phyloP scores from a whole-genome alignment of 495 filamentous ascomycete genomes.

The Podospora anserina region DNA sequence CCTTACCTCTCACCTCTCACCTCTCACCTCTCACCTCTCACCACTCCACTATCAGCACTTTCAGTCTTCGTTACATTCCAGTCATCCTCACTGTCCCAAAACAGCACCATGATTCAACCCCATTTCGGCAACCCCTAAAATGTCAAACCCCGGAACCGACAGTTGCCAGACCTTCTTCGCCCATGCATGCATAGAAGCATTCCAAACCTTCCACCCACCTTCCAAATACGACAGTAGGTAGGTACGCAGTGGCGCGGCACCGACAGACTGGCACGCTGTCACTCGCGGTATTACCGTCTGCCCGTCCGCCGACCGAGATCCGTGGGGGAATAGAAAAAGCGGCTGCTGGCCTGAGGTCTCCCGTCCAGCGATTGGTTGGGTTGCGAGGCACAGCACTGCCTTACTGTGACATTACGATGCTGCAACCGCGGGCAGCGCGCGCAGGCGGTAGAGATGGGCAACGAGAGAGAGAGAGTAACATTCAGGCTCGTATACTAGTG shows the following conservation, averaged over 20 bases:
- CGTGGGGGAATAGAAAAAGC: neutral
- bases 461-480: neutral
- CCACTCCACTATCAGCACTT: neutral
- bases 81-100: too few species aligned
- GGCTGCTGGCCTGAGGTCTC: neutral
- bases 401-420: neutral
- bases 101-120: too few species aligned
- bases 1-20: neutral
- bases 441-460: neutral
- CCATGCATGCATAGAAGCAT: neutral
- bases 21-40: neutral
- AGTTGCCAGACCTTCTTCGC: too few species aligned
- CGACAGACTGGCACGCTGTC: neutral
- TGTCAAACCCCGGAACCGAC: too few species aligned
- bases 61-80: neutral
- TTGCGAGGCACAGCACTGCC: neutral
- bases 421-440: neutral
- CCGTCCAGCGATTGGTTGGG: neutral
- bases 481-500: neutral
- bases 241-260: neutral
- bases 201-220: neutral
- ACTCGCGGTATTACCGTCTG: neutral
- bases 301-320: neutral
- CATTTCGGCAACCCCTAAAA: too few species aligned
- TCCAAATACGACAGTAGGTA: neutral